Base-by-base conservation (phyloP, 306 rosid species). In the Cucumis melo region DNA sequence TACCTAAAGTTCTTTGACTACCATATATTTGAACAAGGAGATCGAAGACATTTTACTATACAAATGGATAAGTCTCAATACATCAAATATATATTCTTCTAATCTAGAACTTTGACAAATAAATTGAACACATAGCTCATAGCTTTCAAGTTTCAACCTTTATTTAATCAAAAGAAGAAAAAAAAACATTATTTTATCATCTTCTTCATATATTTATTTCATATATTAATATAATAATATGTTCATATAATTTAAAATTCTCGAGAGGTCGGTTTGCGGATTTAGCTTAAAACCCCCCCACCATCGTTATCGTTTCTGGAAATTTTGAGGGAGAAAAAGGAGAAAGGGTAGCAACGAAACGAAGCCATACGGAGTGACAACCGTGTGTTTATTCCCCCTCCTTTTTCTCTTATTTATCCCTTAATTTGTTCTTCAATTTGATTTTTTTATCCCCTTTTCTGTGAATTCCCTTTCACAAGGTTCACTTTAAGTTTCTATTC, bases 281-380 rank as follows among this genome's bases (percentile, higher is more conserved):
- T 7, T 27, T 46, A 32, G 57, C 39, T 70, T 70, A 70, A 70
- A 70, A 70, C 75, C 75, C 70, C 70, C 34, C 75, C 75, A 46
- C 75, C 75, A 70, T 70, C 39, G 75, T 70, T 21, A 24, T 46
- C 57, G 21, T 6, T 6, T 23, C 34, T 70, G 24, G 75, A 46
- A 12, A 21, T 70, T 46, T 16, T 39, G 73, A 20, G 71, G 17
- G 71, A 27, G 39, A 64, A 10, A 42, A 10, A 17, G 38, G 48
- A 19, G 15, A 39, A 14, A 66, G 34, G 20, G 73, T 53, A 29
- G 73, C 73, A 66, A 20, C 54, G 1, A 70, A 66, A n/a, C 73
- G 14, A 70, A 46, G 21, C 75, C 75, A 46, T 21, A 41, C 6
- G 74, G 11, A 65, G 51, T 39, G 34, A 42, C 13, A 42, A 70